Percentiles rank a stretch among this genome's conserved stretches.
These are phyloP conservation scores for Omphalotus guepiniiformis DNA, from an alignment of 768 basidiomycete species.

Conservation along the genomic window DNA sequence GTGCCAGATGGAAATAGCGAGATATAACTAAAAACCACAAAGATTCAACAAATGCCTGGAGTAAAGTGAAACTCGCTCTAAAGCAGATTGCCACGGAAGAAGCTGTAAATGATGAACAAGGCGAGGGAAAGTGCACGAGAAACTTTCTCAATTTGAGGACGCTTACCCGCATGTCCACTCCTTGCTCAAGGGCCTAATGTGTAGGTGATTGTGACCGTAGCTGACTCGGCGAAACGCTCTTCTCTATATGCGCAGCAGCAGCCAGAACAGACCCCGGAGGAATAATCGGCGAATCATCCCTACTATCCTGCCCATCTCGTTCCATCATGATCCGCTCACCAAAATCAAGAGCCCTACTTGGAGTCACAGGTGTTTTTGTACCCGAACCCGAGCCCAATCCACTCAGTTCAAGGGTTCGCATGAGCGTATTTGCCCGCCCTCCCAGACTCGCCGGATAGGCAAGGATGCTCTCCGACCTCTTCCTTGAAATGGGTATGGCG, in stretches of 20 bases:
- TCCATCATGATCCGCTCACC: conserved; percentile 18
- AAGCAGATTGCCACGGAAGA: too few relatives aligned
- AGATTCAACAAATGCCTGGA: too few relatives aligned
- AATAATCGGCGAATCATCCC: background rate
- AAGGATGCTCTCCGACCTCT: conserved; percentile 30
- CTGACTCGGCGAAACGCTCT: background rate
- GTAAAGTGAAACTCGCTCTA: too few relatives aligned
- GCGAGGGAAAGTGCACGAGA: too few relatives aligned
- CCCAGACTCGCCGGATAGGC: conserved; percentile 16
- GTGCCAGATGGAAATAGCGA: too few relatives aligned
- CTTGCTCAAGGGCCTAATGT: too few relatives aligned
- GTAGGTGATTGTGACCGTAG: too few relatives aligned
- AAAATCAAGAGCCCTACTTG: background rate
- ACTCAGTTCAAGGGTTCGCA: conserved; percentile 17
- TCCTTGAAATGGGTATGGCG: conserved; percentile 22
- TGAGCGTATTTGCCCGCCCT: conserved; percentile 16
- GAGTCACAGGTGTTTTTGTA: background rate
- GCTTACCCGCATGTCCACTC: too few relatives aligned
- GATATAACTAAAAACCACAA: too few relatives aligned
- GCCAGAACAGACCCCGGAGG: conserved; percentile 20
- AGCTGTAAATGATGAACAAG: too few relatives aligned
- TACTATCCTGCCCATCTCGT: conserved; percentile 10
- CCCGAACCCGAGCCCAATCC: conserved; percentile 15
- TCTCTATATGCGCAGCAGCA: conserved; percentile 27
- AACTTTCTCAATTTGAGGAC: too few relatives aligned